These are phyloP conservation scores for Kwoniella sp. DNA, from an alignment of 768 basidiomycete genomes.

Conservation along the genomic window DNA sequence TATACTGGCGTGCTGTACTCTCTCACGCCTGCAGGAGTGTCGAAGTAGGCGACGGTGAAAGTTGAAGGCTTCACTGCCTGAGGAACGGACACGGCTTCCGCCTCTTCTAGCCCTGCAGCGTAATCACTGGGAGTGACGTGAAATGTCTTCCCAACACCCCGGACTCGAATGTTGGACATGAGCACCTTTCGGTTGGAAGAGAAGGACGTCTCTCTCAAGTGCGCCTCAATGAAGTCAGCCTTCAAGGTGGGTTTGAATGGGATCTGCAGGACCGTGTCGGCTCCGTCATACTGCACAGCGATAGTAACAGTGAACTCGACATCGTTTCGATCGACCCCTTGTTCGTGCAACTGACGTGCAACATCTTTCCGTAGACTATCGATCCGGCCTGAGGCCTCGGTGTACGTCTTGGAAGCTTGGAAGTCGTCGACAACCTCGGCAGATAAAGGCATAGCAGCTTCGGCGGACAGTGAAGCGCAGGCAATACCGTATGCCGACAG, in stretches of 20 bases:
- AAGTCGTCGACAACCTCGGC: constrained; percentile 56
- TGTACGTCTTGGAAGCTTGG: constrained; percentile 27
- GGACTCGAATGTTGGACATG: constrained; percentile 34
- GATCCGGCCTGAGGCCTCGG: constrained; percentile 26
- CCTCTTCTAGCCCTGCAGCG: constrained; percentile 23
- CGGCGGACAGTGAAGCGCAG: constrained; percentile 65
- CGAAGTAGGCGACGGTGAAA: constrained; percentile 32
- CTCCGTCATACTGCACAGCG: constrained; percentile 35
- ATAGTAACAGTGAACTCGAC: constrained; percentile 31
- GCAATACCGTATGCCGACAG: constrained; percentile 93
- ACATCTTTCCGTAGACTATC: constrained; percentile 25
- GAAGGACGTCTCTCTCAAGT: constrained; percentile 41
- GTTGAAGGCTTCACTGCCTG: constrained; percentile 17
- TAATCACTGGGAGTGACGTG: constrained; percentile 35
- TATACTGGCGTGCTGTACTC: constrained; percentile 30
- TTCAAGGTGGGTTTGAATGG: constrained; percentile 26
- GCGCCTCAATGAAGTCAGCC: constrained; percentile 34
- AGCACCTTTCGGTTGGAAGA: constrained; percentile 28
- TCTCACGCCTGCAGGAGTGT: constrained; percentile 21
- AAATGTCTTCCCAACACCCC: constrained; percentile 39
- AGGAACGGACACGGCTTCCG: constrained; percentile 2
- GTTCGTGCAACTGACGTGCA: constrained; percentile 23
- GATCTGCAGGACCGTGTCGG: constrained; percentile 38
- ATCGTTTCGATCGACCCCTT: constrained; percentile 33
- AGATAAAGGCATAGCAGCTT: constrained; percentile 28